Evolutionary conservation across 345 rosid genomes (phyloP).

Genomic region (Salix arbutifolia): DNA sequence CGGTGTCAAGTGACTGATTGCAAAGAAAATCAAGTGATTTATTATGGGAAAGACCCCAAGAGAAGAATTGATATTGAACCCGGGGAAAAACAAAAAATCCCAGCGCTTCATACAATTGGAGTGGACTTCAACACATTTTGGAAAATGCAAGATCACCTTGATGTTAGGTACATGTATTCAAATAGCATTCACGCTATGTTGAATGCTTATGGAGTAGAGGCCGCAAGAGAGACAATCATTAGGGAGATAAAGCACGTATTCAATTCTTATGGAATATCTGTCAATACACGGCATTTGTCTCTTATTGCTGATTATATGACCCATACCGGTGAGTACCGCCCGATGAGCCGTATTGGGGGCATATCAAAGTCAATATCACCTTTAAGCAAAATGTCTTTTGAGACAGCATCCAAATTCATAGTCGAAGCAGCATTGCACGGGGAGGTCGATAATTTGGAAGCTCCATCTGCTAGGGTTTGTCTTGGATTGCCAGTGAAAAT

Average conservation of each 20-base stretch:
- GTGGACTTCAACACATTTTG: conserved; percentile 67
- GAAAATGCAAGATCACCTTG: conserved; percentile 67
- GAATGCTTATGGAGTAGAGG: conserved; percentile 82
- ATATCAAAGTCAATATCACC: conserved; percentile 77
- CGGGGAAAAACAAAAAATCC: conserved; percentile 47
- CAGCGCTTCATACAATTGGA: conserved; percentile 71
- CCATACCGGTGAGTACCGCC: conserved; percentile 73
- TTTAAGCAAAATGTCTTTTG: conserved; percentile 84
- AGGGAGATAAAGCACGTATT: conserved; percentile 81
- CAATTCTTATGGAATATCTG: conserved; percentile 71
- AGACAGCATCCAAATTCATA: conserved; percentile 86
- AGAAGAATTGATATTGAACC: conserved; percentile 48
- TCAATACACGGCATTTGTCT: conserved; percentile 66
- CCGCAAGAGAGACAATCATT: conserved; percentile 85
- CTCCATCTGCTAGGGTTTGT: conserved; percentile 86
- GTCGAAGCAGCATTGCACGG: conserved; percentile 83
- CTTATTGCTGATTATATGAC: conserved; percentile 95
- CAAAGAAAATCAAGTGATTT: conserved; percentile 73
- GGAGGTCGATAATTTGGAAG: conserved; percentile 61
- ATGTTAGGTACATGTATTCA: conserved; percentile 72
- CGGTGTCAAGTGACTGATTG: conserved; percentile 50
- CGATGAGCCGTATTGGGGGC: conserved; percentile 88
- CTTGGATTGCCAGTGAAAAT: conserved; percentile 83
- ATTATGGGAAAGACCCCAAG: conserved; percentile 71
- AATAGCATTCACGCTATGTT: conserved; percentile 76